Evolutionary conservation across 306 rosid genomes (phyloP).

Genomic region (Castanospermum australe): DNA sequence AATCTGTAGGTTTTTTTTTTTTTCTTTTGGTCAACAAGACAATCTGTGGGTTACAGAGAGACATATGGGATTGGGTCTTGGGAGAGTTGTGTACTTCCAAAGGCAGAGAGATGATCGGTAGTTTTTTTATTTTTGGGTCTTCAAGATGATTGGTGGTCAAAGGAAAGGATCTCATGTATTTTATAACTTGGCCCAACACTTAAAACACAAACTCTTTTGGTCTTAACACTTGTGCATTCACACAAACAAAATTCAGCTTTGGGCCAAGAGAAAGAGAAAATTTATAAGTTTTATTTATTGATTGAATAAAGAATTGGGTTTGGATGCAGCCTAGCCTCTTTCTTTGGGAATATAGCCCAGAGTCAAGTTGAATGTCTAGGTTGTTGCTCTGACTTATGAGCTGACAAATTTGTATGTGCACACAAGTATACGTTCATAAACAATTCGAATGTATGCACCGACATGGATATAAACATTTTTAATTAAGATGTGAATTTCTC

Average conservation of each 20-base stretch:
- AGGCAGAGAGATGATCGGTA: no score
- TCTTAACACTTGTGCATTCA: not conserved
- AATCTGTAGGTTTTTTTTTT: constrained; percentile 6
- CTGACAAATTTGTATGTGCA: not conserved
- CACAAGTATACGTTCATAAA: not conserved
- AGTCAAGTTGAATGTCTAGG: not conserved
- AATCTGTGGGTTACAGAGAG: constrained; percentile 3
- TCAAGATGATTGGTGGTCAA: constrained; percentile 4
- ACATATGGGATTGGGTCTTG: not conserved
- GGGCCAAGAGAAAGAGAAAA: not conserved
- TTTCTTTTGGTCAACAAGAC: constrained; percentile 31
- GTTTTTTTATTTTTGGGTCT: no score
- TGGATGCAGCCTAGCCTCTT: not conserved
- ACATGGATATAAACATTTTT: not conserved
- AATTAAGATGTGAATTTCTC: not conserved
- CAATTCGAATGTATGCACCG: not conserved
- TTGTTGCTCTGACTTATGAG: not conserved
- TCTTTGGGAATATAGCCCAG: not conserved
- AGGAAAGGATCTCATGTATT: not conserved
- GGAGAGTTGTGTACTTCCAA: not conserved
- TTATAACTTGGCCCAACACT: not conserved
- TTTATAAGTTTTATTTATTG: not conserved
- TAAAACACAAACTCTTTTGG: not conserved
- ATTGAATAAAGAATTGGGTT: not conserved
- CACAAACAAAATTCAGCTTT: not conserved